Evolutionary conservation across 148 eudicot species (phyloP).

Genomic region (Cornus kousa): DNA sequence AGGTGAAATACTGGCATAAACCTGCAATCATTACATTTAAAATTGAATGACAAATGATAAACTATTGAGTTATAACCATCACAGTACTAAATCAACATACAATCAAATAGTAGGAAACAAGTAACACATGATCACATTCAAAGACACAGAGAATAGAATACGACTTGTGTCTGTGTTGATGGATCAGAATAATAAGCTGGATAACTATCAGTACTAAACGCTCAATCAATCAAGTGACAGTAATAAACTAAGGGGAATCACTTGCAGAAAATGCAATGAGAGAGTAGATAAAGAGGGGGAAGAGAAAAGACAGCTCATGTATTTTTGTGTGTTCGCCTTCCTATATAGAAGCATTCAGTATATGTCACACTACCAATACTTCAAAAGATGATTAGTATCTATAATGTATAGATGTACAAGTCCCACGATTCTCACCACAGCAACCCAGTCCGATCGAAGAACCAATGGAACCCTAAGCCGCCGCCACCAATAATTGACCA

Average conservation of each 20-base stretch:
- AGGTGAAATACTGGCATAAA: constrained; percentile 90
- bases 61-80: background rate
- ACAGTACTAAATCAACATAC: background rate
- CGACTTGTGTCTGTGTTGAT: background rate
- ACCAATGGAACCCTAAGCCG: too few species aligned
- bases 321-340: background rate
- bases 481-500: too few species aligned
- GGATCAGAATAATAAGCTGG: background rate
- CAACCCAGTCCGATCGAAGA: too few species aligned
- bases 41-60: background rate
- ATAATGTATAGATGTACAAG: too few species aligned
- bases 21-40: constrained; percentile 35
- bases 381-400: too few species aligned
- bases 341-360: too few species aligned
- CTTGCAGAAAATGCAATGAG: background rate
- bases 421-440: too few species aligned
- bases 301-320: background rate
- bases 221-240: background rate
- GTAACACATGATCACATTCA: background rate
- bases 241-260: background rate
- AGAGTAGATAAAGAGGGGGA: background rate
- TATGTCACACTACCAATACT: too few species aligned
- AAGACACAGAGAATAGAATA: background rate
- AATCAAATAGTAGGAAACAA: background rate
- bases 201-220: background rate